A percentile compares a stretch with the other conserved stretches of the same genome.
phyloP scores from a whole-genome alignment of 805 yeast genomes.

The Teunomyces gatunensis region DNA sequence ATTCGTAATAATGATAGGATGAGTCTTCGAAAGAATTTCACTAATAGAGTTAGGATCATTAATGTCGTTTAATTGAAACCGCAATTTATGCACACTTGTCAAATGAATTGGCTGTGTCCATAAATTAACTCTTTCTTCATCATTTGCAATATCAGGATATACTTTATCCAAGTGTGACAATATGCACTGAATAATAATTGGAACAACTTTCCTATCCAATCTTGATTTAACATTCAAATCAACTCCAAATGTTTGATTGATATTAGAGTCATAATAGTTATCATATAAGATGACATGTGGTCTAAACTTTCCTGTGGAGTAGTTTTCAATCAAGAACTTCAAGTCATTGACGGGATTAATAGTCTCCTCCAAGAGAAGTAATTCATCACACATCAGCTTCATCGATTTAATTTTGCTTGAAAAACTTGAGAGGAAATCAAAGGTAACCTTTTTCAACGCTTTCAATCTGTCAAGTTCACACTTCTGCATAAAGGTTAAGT shows the following conservation, averaged over 20 bases:
- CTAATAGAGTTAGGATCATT: conserved; percentile 27
- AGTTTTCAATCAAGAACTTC: conserved; percentile 60
- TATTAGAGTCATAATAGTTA: conserved; percentile 70
- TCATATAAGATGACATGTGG: conserved; percentile 76
- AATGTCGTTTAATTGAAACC: conserved; percentile 50
- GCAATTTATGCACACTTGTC: conserved; percentile 56
- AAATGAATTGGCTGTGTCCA: conserved; percentile 72
- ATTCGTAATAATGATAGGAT: conserved; percentile 62
- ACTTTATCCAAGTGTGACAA: conserved; percentile 64
- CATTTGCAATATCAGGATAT: conserved; percentile 69
- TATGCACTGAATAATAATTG: conserved; percentile 60
- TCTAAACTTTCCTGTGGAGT: conserved; percentile 69
- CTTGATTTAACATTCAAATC: conserved; percentile 70
- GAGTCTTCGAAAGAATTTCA: conserved; percentile 34
- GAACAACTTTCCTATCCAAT: conserved; percentile 70
- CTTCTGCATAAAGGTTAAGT: conserved; percentile 71
- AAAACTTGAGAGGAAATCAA: conserved; percentile 67
- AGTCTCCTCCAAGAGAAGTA: conserved; percentile 63
- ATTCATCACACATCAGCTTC: conserved; percentile 58
- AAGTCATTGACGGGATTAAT: conserved; percentile 71
- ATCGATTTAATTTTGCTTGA: conserved; percentile 58
- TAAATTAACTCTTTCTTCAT: conserved; percentile 59
- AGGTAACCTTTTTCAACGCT: conserved; percentile 72
- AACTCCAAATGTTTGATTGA: conserved; percentile 74
- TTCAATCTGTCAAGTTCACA: conserved; percentile 76